phyloP scores from a whole-genome alignment of 345 rosid genomes.

The Ricinus communis region DNA sequence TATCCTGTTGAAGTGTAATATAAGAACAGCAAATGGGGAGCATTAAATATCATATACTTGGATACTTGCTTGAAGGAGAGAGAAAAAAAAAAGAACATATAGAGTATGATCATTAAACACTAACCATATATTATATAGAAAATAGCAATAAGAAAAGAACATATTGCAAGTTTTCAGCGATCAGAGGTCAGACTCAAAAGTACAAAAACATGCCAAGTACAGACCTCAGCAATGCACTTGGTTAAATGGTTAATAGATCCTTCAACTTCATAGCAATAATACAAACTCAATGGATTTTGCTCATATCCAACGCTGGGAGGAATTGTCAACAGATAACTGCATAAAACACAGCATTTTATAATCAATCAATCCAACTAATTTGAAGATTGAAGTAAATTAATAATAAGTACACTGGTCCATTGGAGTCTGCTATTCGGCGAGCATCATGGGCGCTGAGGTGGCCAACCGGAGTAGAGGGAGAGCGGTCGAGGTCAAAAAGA shows the following conservation, averaged over 20 bases:
- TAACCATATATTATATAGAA: too few species aligned
- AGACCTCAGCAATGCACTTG: constrained; percentile 91
- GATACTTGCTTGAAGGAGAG: too few species aligned
- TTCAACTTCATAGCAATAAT: constrained; percentile 66
- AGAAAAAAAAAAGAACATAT: too few species aligned
- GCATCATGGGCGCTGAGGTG: constrained; percentile 73
- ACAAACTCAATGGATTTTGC: constrained; percentile 88
- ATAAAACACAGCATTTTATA: not conserved
- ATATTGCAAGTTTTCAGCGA: too few species aligned
- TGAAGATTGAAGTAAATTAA: not conserved
- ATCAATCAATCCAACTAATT: not conserved
- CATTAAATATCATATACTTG: too few species aligned
- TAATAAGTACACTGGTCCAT: constrained; percentile 67
- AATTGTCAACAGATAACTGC: constrained; percentile 77
- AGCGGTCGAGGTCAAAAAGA: constrained; percentile 63
- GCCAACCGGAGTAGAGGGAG: constrained; percentile 40
- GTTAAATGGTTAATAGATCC: constrained; percentile 41
- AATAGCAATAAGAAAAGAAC: too few species aligned
- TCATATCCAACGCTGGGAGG: constrained; percentile 92
- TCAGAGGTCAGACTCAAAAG: too few species aligned
- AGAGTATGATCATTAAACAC: too few species aligned
- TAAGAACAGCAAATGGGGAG: too few species aligned
- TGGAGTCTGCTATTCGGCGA: constrained; percentile 53
- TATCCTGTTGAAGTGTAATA: too few species aligned
- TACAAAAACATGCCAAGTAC: not conserved